Evolutionary conservation across 257 asterid genomes (phyloP).

Genomic region (Paraleonurus japonicus): DNA sequence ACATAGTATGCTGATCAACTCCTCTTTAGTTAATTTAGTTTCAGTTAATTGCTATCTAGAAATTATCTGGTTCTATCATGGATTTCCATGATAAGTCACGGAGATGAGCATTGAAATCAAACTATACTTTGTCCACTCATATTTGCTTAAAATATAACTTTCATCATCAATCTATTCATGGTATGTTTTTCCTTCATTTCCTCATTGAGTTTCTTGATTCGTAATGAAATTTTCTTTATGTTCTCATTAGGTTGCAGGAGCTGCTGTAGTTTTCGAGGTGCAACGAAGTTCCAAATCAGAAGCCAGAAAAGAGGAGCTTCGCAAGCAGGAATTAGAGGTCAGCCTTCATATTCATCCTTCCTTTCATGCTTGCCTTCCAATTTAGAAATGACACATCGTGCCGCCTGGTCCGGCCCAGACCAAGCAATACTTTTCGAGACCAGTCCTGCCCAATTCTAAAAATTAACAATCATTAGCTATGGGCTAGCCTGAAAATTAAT

Average conservation of each 20-base stretch:
- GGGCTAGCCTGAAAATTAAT: neutral
- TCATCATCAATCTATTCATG: neutral
- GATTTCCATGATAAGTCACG: neutral
- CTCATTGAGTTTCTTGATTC: neutral
- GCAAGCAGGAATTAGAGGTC: conserved; percentile 69
- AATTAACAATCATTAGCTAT: neutral
- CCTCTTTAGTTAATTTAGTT: neutral
- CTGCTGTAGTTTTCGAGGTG: conserved; percentile 68
- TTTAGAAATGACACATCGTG: neutral
- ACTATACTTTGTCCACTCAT: neutral
- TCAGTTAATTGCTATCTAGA: neutral
- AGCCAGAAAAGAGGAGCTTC: conserved; percentile 82
- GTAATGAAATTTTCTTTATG: neutral
- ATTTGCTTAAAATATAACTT: neutral
- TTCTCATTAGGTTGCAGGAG: conserved; percentile 67
- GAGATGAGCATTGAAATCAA: neutral
- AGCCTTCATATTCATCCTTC: neutral
- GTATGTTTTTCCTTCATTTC: neutral
- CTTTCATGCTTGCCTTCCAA: neutral
- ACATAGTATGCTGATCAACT: neutral
- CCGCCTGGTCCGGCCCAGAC: neutral
- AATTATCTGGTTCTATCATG: neutral
- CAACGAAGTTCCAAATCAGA: conserved; percentile 82
- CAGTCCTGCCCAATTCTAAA: neutral
- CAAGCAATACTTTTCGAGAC: neutral